Evolutionary conservation across 2,329 filamentous ascomycete genomes (phyloP).

Genomic region (Cordyceps pruinosa): DNA sequence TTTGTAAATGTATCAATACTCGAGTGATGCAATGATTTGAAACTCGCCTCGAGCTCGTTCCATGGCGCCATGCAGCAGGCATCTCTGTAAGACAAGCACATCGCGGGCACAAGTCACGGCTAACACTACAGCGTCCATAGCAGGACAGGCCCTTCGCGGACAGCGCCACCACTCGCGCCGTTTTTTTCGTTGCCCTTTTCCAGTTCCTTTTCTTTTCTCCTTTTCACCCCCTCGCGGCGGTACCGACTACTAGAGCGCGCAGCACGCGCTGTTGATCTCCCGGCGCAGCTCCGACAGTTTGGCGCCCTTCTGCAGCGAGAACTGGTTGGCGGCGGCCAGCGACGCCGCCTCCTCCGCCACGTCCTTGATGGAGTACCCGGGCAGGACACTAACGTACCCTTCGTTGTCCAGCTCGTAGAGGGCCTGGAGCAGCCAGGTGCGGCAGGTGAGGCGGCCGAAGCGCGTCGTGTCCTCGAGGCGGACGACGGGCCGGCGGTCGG

Average conservation of each 20-base stretch:
- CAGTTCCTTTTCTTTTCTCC: background rate
- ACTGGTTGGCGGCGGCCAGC: conserved; percentile 1
- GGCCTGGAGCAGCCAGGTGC: conserved; percentile 13
- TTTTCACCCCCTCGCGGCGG: background rate
- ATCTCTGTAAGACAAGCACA: too few species aligned
- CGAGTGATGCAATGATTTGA: background rate
- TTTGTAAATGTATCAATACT: background rate
- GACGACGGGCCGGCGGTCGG: background rate
- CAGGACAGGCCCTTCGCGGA: background rate
- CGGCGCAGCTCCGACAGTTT: background rate
- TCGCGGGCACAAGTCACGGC: background rate
- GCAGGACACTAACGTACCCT: conserved; percentile 14
- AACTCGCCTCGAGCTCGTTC: background rate
- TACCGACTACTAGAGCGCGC: background rate
- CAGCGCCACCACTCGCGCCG: background rate
- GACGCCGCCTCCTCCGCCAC: conserved; percentile 2
- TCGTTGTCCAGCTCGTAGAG: conserved; percentile 15
- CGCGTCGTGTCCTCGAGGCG: conserved; percentile 1
- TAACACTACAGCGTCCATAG: background rate
- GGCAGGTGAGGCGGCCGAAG: conserved; percentile 12
- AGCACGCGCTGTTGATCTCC: conserved; percentile 4
- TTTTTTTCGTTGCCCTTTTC: too few species aligned
- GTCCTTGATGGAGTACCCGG: conserved; percentile 4
- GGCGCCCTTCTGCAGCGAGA: background rate
- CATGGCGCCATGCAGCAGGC: too few species aligned